Percentiles rank a stretch among this genome's conserved stretches.
Conservation (phyloP, 345 rosid species). For the Murraya koenigii region DNA sequence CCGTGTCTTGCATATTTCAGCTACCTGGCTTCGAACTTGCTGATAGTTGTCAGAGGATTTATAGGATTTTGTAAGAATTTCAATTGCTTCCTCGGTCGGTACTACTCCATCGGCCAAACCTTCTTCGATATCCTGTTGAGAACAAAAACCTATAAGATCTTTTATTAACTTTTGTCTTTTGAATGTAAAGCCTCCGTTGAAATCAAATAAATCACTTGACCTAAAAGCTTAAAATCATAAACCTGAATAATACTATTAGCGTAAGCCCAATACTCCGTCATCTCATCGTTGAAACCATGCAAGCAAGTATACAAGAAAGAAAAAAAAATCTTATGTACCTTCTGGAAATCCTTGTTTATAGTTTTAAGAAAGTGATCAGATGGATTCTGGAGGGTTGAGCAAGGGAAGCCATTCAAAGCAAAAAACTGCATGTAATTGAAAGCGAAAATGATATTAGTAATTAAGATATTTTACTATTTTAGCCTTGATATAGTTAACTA, state of each 20-base stretch:
- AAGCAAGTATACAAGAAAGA: background rate
- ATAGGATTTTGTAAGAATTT: conserved; percentile 34
- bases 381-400: conserved; percentile 39
- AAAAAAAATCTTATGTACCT: conserved; percentile 22
- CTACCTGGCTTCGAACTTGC: conserved; percentile 26
- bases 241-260: too few species aligned
- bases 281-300: too few species aligned
- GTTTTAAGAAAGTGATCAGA: conserved; percentile 50
- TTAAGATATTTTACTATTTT: too few species aligned
- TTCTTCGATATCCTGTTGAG: conserved; percentile 41
- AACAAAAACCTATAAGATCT: background rate
- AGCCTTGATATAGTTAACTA: too few species aligned
- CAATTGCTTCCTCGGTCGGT: conserved; percentile 41
- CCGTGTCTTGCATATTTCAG: conserved; percentile 24
- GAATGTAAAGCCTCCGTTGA: too few species aligned
- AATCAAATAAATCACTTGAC: too few species aligned
- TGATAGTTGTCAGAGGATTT: conserved; percentile 31
- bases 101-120: conserved; percentile 22
- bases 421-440: conserved; percentile 36
- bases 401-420: conserved; percentile 48
- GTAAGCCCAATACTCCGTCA: too few species aligned
- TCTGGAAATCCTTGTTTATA: conserved; percentile 45
- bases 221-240: too few species aligned
- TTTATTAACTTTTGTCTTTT: background rate
- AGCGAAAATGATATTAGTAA: too few species aligned